Evolutionary conservation across 768 basidiomycete species (phyloP), one percentile per base, ranked within the genome.

Genomic region (Termitomyces sp.): DNA sequence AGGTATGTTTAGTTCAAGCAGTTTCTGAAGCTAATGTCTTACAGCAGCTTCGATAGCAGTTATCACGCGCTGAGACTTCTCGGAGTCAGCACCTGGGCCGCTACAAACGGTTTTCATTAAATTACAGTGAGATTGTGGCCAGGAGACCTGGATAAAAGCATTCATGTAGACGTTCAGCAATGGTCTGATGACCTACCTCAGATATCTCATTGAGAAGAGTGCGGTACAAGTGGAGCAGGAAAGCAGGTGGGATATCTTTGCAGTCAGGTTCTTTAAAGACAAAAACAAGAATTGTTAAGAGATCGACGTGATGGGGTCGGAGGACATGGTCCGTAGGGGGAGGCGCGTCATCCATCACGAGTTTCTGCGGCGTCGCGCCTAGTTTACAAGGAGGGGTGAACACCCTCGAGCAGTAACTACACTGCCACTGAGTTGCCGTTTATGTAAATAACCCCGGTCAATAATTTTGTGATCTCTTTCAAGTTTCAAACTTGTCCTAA

Each of bases 251-350:
- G 10, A 89, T 75, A 25, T 75, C 75, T 54, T 76, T 77, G 42
- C 77, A 70, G 25, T 76, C 75, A 56, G 76, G 75, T 60, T 87
- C 84, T 65, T 82, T 85, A 68, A 85, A 88, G 4, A 80, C 72
- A 12, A 86, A 72, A 57, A 84, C 73, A 35, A 91, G 73, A 25
- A 90, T 72, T 34, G 80, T 79, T 32, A 92, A 73, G 16, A 92
- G 72, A 48, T 79, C 79, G 50, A 93, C 74, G 66, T 94, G 91
- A 63, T 93, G 91, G 1, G 91, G 89, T 54, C 84, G 78, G 28
- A 93, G 76, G 55, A 83, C 76, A 69, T 89, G 86, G 51, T 83
- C 80, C 7, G 80, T 78, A 1, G 86, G 84, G 8, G 85, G 83
- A 53, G 81, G 82, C 21, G 76, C 73, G 34, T 81, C 79, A 49